phyloP scores from a whole-genome alignment of 768 basidiomycete species.

The Cantharellus cinnabarinus region DNA sequence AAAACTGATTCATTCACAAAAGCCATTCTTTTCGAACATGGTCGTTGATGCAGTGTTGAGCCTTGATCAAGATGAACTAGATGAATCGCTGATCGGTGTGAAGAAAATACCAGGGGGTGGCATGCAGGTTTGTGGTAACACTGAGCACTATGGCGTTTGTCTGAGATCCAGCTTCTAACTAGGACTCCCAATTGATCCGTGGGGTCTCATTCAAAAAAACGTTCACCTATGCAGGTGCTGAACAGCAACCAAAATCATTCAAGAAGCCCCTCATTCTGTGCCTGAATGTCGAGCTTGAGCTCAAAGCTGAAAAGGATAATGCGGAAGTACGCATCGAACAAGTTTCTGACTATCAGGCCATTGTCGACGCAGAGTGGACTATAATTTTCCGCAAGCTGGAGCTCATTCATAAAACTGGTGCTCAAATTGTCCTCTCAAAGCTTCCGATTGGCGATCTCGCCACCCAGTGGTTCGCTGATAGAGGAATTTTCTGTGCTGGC shows the following conservation, averaged over 20 bases:
- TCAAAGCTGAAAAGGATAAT: slow-evolving; percentile 99
- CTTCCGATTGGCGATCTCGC: slow-evolving; percentile 96
- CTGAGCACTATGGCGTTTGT: background rate
- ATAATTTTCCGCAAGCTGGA: slow-evolving; percentile 97
- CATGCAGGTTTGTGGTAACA: slow-evolving; percentile 35
- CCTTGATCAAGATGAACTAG: slow-evolving; percentile 80
- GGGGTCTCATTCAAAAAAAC: slow-evolving; percentile 99
- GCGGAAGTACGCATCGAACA: slow-evolving; percentile 94
- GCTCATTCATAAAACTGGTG: slow-evolving; percentile 88
- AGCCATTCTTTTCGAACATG: slow-evolving; percentile 98
- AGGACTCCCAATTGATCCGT: slow-evolving; percentile 65
- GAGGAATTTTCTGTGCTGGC: slow-evolving; percentile 97
- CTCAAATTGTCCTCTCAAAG: slow-evolving; percentile 93
- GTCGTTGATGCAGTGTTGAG: slow-evolving; percentile 92
- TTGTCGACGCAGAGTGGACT: slow-evolving; percentile 99
- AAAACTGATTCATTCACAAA: slow-evolving; percentile 95
- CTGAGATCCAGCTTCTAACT: background rate
- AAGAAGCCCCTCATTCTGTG: slow-evolving; percentile 74
- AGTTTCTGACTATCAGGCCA: slow-evolving; percentile 95
- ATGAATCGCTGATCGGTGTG: slow-evolving; percentile 89
- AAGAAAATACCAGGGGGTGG: slow-evolving; percentile 97
- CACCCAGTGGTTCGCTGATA: slow-evolving; percentile 98
- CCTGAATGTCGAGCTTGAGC: slow-evolving; percentile 91
- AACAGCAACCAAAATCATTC: slow-evolving; percentile 95
- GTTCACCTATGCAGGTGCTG: slow-evolving; percentile 96